Conservation (phyloP, 1,139 yeast genomes). For the Candida sanyaensis region DNA sequence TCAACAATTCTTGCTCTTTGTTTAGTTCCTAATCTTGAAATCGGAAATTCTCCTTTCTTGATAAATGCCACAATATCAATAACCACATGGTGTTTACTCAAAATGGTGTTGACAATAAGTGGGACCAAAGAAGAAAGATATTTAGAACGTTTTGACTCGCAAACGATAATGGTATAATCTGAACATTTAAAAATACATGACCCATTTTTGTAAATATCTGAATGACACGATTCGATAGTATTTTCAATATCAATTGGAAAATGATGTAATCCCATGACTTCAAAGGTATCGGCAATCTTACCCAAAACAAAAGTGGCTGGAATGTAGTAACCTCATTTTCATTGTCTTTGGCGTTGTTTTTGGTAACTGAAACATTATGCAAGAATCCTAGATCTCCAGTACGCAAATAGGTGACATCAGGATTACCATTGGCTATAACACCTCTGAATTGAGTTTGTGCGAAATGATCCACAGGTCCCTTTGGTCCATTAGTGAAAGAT, state of each 20-base stretch:
- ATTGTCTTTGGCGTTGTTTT: slow-evolving; percentile 28
- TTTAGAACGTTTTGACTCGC: slow-evolving; percentile 59
- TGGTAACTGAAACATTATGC: slow-evolving; percentile 63
- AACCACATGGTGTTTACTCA: slow-evolving; percentile 83
- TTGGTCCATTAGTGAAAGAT: slow-evolving; percentile 60
- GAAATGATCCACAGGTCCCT: slow-evolving; percentile 45
- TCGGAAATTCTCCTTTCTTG: slow-evolving; percentile 62
- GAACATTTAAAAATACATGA: slow-evolving; percentile 81
- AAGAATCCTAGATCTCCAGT: slow-evolving; percentile 95
- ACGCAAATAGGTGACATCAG: slow-evolving; percentile 66
- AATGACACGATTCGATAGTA: slow-evolving; percentile 69
- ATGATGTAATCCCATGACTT: slow-evolving; percentile 86
- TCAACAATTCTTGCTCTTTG: slow-evolving; percentile 73
- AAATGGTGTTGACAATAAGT: slow-evolving; percentile 72
- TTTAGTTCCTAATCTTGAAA: slow-evolving; percentile 70
- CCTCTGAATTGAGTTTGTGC: slow-evolving; percentile 53
- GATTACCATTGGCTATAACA: slow-evolving; percentile 61
- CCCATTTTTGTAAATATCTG: slow-evolving; percentile 58
- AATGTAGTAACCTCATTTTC: slow-evolving; percentile 39
- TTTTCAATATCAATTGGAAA: slow-evolving; percentile 84
- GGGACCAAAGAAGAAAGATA: slow-evolving; percentile 78
- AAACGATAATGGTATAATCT: slow-evolving; percentile 76
- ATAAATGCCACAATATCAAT: slow-evolving; percentile 85
- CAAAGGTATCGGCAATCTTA: slow-evolving; percentile 84
- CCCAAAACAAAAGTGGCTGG: slow-evolving; percentile 86